Conservation (phyloP, 139 green algal species). For the Chlamydomonas applanata region DNA sequence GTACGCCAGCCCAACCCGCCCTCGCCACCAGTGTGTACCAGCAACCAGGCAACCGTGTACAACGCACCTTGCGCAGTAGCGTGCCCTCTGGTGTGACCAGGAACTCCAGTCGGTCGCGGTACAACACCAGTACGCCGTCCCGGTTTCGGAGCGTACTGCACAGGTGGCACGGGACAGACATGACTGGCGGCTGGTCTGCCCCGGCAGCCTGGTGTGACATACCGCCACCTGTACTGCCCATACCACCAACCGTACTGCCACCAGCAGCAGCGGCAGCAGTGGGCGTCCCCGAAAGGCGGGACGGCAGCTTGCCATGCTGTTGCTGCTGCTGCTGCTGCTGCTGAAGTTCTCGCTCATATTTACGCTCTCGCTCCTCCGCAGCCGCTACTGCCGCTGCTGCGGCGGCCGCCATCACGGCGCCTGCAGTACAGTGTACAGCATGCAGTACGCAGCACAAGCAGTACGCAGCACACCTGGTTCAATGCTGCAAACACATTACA, state of each 20-base stretch:
- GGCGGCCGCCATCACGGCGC: not conserved
- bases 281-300: not conserved
- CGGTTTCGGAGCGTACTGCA: constrained; percentile 13
- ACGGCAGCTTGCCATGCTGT: not conserved
- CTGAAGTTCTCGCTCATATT: not conserved
- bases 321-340: not conserved
- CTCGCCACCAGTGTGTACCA: not conserved
- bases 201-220: too few relatives aligned
- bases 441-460: not conserved
- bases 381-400: not conserved
- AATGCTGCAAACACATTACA: too few relatives aligned
- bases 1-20: not conserved
- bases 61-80: not conserved
- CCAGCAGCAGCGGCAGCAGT: not conserved
- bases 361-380: not conserved
- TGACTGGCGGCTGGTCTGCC: not conserved
- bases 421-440: not conserved
- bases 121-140: constrained; percentile 27
- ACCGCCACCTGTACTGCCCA: not conserved
- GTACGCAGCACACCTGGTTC: too few relatives aligned
- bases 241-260: not conserved
- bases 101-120: constrained; percentile 21
- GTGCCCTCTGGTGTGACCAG: constrained; percentile 6
- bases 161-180: constrained; percentile 19
- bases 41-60: not conserved